Conservation (phyloP, 192 early-diverging fungal species). For the Entomortierella beljakovae region DNA sequence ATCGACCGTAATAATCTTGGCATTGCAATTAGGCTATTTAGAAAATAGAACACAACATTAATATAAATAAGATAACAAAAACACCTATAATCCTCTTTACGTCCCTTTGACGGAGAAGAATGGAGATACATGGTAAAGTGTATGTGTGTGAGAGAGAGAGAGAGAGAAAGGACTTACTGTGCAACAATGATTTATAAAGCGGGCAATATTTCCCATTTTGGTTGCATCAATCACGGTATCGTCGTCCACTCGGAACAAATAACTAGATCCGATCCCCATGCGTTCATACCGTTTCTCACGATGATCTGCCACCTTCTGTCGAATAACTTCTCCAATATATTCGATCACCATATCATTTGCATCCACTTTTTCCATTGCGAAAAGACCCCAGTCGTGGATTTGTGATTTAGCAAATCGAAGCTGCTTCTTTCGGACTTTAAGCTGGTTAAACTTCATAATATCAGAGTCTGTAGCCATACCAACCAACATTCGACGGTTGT, state of each 20-base stretch:
- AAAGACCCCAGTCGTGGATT: conserved; percentile 99
- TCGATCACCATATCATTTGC: conserved; percentile 97
- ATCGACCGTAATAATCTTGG: conserved; percentile 93
- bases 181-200: conserved; percentile 99
- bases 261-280: conserved; percentile 93
- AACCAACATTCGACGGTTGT: conserved; percentile 67
- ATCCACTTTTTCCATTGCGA: conserved; percentile 94
- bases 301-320: conserved; percentile 93
- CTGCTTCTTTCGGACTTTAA: conserved; percentile 91
- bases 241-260: conserved; percentile 96
- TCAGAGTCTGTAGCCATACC: conserved; percentile 76
- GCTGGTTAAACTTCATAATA: conserved; percentile 90
- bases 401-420: conserved; percentile 92
- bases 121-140: neutral
- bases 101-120: too few relatives aligned
- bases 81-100: neutral
- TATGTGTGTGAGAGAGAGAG: neutral
- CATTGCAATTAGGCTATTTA: conserved; percentile 95
- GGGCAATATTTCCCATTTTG: conserved; percentile 95
- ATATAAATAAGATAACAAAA: neutral
- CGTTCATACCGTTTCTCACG: conserved; percentile 94
- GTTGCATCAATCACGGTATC: conserved; percentile 98
- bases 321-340: conserved; percentile 97
- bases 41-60: neutral
- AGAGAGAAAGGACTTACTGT: conserved; percentile 67